Base-by-base conservation (phyloP, 495 filamentous ascomycete genomes). In the Hypoxylon fragiforme region DNA sequence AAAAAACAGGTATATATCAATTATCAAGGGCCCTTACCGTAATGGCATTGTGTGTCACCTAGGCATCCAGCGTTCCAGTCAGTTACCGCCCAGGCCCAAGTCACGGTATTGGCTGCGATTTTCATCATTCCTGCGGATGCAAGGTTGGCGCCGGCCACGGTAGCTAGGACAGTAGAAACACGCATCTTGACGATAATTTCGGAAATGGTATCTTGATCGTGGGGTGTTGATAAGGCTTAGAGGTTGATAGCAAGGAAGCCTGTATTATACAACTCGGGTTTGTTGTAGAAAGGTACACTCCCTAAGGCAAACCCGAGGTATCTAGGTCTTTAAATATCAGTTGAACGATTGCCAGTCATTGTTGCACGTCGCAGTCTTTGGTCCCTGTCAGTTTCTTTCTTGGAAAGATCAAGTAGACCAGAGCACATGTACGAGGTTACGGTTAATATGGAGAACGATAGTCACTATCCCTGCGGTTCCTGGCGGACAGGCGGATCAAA, bases 51-150 rank as follows among this genome's bases (percentile, higher is more conserved):
- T 2, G 14, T 11, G 0, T 40, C 38, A 35, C n/a, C n/a, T n/a
- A n/a, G n/a, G n/a, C 62, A 67, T n/a, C 62, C 62, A 18, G 65
- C 65, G 44, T 39, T 60, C 65, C 65, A 68, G 18, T 34, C 62
- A 15, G 65, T 68, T 20, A 68, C 65, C 2, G 48, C 26, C 65
- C 65, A 68, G 7, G 39, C 26, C 45, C 63, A 68, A 15, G 31
- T 13, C 24, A 57, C 4, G 18, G 36, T 21, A 3, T 32, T 34
- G 19, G 65, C 62, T 16, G 58, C 44, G 38, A 63, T 49, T 19
- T 26, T 54, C 55, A 65, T 52, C 14, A 63, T 26, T 0, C 20
- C 35, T 12, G 56, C 65, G 13, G 62, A 65, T 13, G 58, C 54
- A 22, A 45, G 48, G 42, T 49, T 54, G 16, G 58, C 57, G 44